A percentile compares a stretch with the other conserved stretches of the same genome.
Evolutionary conservation across 192 early-diverging fungal species (phyloP).

Genomic region (Podila minutissima): DNA sequence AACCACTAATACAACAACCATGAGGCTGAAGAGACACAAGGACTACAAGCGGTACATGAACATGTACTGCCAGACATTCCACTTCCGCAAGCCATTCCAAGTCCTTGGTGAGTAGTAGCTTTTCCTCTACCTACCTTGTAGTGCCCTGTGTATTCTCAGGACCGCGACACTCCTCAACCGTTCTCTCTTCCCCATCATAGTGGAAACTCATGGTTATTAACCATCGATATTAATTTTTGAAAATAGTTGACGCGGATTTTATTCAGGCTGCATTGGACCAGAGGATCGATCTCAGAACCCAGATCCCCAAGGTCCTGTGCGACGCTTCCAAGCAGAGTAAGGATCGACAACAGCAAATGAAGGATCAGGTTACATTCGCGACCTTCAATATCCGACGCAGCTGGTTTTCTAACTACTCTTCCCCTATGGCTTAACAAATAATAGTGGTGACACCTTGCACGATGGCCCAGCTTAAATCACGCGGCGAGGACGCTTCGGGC

Average conservation of each 20-base stretch:
- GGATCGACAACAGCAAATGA: not conserved
- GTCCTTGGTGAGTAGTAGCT: conserved; percentile 65
- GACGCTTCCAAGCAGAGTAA: conserved; percentile 76
- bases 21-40: conserved; percentile 89
- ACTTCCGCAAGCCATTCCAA: conserved; percentile 95
- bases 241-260: conserved; percentile 85
- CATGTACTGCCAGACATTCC: conserved; percentile 82
- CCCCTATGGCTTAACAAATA: conserved; percentile 9
- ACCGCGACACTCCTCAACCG: too few relatives aligned
- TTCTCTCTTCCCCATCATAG: too few relatives aligned
- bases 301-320: conserved; percentile 71
- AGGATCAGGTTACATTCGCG: not conserved
- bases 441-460: conserved; percentile 77
- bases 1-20: conserved; percentile 42
- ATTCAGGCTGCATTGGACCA: conserved; percentile 71
- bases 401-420: not conserved
- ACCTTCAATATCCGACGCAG: too few relatives aligned
- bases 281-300: conserved; percentile 69
- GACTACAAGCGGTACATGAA: conserved; percentile 83
- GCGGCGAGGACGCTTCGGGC: conserved; percentile 66
- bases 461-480: conserved; percentile 72
- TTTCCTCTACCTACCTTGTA: not conserved
- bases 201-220: too few relatives aligned
- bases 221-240: not conserved
- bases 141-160: not conserved